Evolutionary conservation across 2,329 filamentous ascomycete species (phyloP).

Genomic region (Lachnellula arida): DNA sequence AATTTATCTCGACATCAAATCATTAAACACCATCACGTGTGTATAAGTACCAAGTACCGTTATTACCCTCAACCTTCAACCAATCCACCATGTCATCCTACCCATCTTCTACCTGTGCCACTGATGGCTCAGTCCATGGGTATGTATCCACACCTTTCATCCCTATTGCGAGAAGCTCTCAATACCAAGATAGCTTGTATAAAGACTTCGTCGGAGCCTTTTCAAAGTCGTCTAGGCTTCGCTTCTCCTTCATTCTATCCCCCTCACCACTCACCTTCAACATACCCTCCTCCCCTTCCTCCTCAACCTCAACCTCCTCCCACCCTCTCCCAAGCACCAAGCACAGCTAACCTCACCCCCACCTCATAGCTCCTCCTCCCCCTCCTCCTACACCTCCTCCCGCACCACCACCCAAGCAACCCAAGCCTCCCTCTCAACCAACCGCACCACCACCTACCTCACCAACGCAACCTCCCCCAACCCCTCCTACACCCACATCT

Average conservation of each 20-base stretch:
- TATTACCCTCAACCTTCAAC: not conserved
- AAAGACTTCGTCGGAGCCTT: not conserved
- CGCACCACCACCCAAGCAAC: not conserved
- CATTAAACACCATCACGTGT: not conserved
- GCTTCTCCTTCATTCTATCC: not conserved
- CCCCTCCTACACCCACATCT: not conserved
- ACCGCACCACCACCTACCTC: not conserved
- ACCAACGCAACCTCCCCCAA: not conserved
- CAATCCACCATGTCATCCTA: constrained; percentile 11
- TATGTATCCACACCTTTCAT: not conserved
- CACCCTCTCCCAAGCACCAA: not conserved
- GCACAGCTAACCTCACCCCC: not conserved
- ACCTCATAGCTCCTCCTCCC: not conserved
- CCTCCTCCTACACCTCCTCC: not conserved
- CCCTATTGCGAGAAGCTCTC: not conserved
- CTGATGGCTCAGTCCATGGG: constrained; percentile 5
- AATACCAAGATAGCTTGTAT: not conserved
- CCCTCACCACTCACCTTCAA: not conserved
- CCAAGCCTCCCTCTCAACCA: not conserved
- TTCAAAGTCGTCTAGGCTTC: not conserved
- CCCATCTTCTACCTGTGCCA: constrained; percentile 8
- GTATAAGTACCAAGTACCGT: not conserved
- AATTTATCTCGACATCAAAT: too few relatives aligned
- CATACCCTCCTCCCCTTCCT: not conserved
- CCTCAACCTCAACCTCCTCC: too few relatives aligned